A percentile compares a stretch with the other conserved stretches of the same genome.
Evolutionary conservation across 2,329 filamentous ascomycete species (phyloP).

Genomic region (Colletotrichum euphorbiae): DNA sequence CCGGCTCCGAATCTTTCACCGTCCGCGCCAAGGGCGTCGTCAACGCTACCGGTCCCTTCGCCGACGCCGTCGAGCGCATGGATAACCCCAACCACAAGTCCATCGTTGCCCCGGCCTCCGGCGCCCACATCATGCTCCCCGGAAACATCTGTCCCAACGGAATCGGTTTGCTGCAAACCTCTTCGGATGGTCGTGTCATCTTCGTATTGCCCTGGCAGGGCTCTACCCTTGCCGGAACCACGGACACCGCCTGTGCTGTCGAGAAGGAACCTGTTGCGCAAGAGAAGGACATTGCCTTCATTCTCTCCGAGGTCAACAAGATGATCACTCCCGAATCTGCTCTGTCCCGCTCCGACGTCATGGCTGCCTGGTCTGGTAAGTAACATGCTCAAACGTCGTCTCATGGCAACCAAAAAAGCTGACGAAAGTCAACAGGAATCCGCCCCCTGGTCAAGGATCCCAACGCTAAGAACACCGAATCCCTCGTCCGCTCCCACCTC

Average conservation of each 20-base stretch:
- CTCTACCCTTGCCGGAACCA: conserved; percentile 87
- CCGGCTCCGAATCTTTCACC: conserved; percentile 72
- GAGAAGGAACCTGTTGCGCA: conserved; percentile 77
- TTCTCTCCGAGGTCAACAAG: conserved; percentile 80
- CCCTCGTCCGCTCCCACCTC: conserved; percentile 84
- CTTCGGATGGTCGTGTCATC: conserved; percentile 87
- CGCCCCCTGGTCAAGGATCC: conserved; percentile 84
- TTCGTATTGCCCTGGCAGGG: conserved; percentile 91
- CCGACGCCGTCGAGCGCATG: conserved; percentile 83
- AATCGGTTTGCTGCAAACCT: conserved; percentile 86
- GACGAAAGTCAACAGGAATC: conserved; percentile 59
- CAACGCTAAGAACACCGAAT: conserved; percentile 84
- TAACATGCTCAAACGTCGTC: background rate
- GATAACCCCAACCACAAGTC: conserved; percentile 76
- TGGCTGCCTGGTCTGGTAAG: conserved; percentile 83
- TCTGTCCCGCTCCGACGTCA: conserved; percentile 79
- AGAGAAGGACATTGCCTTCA: conserved; percentile 85
- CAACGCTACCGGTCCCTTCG: conserved; percentile 87
- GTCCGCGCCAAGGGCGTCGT: conserved; percentile 84
- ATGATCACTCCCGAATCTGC: conserved; percentile 82
- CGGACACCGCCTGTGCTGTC: conserved; percentile 78
- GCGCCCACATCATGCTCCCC: conserved; percentile 85
- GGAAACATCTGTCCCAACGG: conserved; percentile 82
- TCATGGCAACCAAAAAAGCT: background rate
- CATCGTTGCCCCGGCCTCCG: conserved; percentile 83